Conservation (phyloP, 192 early-diverging fungal species). For the Pecoramyces ruminantium region DNA sequence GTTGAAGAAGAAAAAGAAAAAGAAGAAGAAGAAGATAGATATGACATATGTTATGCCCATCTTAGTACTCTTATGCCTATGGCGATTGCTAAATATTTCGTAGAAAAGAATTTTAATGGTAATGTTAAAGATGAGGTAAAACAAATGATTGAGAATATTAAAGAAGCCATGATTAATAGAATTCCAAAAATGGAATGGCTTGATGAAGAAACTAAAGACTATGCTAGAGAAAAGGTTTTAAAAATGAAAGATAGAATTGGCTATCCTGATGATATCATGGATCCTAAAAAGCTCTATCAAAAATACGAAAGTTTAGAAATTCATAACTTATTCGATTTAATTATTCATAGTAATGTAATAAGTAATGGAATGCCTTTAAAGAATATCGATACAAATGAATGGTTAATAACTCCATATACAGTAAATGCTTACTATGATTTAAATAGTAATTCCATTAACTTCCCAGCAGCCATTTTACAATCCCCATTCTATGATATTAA, state of each 20-base stretch:
- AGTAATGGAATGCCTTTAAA: constrained; percentile 5
- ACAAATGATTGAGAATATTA: neutral
- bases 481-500: constrained; percentile 20
- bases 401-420: constrained; percentile 10
- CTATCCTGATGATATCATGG: constrained; percentile 9
- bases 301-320: constrained; percentile 1
- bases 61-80: neutral
- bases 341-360: neutral
- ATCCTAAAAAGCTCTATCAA: constrained; percentile 4
- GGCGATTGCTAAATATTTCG: constrained; percentile 1
- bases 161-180: constrained; percentile 1
- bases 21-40: no score
- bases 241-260: constrained; percentile 10
- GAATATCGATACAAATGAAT: constrained; percentile 6
- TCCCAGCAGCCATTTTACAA: constrained; percentile 39
- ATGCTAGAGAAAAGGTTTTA: constrained; percentile 15
- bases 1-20: neutral
- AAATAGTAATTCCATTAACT: constrained; percentile 14
- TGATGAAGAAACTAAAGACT: constrained; percentile 6
- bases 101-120: neutral
- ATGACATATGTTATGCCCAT: neutral
- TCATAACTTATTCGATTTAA: constrained; percentile 1
- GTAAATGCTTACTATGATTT: constrained; percentile 25
- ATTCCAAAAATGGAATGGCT: constrained; percentile 13
- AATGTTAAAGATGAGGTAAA: neutral